phyloP scores from a whole-genome alignment of 202 grass and related monocot species.

The Schoenoplectus tabernaemontani region DNA sequence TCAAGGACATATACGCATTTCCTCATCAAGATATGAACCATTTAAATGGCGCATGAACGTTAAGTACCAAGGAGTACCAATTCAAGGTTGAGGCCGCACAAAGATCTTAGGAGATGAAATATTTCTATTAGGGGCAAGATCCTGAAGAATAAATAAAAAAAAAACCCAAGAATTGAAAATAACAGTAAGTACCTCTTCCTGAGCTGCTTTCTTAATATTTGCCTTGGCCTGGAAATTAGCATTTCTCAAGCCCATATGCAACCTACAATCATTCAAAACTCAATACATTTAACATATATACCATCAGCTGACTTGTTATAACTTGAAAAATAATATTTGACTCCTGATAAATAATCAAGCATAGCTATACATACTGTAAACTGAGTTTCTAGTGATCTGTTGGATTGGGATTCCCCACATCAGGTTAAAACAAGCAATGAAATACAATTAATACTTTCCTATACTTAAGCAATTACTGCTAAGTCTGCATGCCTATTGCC shows the following conservation, averaged over 20 bases:
- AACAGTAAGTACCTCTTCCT: slow-evolving; percentile 49
- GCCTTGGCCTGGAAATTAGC: slow-evolving; percentile 76
- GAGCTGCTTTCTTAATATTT: slow-evolving; percentile 67
- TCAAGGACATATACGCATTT: slow-evolving; percentile 1
- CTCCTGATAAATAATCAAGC: not conserved
- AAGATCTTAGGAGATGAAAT: not conserved
- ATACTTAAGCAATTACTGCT: not conserved
- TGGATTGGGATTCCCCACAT: not conserved
- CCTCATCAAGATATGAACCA: not conserved
- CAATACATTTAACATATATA: not conserved
- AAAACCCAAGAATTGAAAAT: not conserved
- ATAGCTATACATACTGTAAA: not conserved
- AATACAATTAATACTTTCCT: not conserved
- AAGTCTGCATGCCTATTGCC: not conserved
- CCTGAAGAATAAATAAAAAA: not conserved
- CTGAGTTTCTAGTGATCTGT: not conserved
- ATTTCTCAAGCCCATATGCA: slow-evolving; percentile 49
- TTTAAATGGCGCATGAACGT: not conserved
- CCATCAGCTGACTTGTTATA: not conserved
- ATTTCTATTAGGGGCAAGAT: not conserved
- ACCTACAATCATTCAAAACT: slow-evolving; percentile 30
- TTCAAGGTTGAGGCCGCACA: not conserved
- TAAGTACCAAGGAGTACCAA: not conserved
- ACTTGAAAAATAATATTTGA: too few relatives aligned
- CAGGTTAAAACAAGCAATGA: not conserved